phyloP scores from a whole-genome alignment of 345 rosid species.

The Carallia pectinifolia region DNA sequence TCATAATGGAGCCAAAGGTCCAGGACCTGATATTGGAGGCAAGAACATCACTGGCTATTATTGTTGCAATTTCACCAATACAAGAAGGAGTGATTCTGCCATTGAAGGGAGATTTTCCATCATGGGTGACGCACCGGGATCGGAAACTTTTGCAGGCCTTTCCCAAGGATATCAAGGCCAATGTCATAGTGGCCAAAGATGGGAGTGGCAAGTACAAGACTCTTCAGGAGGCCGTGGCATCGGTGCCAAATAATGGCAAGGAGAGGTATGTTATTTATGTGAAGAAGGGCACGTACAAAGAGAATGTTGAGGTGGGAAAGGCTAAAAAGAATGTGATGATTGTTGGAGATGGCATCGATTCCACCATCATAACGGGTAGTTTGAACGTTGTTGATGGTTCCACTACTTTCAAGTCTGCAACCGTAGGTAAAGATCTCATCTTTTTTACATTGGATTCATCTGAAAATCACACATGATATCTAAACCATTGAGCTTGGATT shows the following conservation, averaged over 20 bases:
- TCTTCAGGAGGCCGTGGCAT: constrained; percentile 14
- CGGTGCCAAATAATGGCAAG: constrained; percentile 17
- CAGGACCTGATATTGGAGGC: constrained; percentile 6
- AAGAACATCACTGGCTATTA: constrained; percentile 16
- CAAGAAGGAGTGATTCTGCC: not conserved
- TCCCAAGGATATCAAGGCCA: constrained; percentile 4
- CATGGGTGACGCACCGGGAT: constrained; percentile 13
- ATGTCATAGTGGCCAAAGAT: constrained; percentile 24
- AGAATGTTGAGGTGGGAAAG: constrained; percentile 21
- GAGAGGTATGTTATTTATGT: constrained; percentile 17
- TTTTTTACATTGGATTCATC: too few species aligned
- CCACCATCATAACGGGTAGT: constrained; percentile 17
- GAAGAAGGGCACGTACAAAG: constrained; percentile 22
- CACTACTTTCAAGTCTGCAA: constrained; percentile 20
- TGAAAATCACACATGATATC: too few species aligned
- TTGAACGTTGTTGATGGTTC: constrained; percentile 21
- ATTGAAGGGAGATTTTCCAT: constrained; percentile 12
- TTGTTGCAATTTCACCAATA: constrained; percentile 6
- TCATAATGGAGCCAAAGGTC: constrained; percentile 10
- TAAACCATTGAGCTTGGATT: too few species aligned
- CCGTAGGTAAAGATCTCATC: constrained; percentile 11
- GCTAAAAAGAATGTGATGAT: constrained; percentile 18
- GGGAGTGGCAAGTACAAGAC: constrained; percentile 23
- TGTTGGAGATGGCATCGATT: constrained; percentile 21
- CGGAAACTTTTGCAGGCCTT: constrained; percentile 3